Evolutionary conservation across 306 rosid species (phyloP), one percentile per base, ranked within the genome.

Genomic region (Quercus agrifolia): DNA sequence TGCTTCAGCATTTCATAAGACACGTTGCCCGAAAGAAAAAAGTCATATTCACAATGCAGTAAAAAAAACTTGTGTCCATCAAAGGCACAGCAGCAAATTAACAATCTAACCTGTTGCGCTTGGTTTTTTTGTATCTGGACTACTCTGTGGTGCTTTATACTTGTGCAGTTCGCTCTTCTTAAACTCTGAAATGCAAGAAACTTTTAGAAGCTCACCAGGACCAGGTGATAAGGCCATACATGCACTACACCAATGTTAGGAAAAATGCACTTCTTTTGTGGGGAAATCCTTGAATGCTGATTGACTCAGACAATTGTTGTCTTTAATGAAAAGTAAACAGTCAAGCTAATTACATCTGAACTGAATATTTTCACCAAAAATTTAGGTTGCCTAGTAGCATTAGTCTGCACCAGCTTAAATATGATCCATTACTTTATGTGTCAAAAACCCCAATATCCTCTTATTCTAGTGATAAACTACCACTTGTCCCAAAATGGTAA

Each of bases 111-210:
- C 98, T 82, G 88, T 41, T 49, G 76, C 71, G 49, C 63, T 83
- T 56, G 86, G 77, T 80, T 83, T 84, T 75, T 77, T 70, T 20
- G 79, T 58, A 52, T 89, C 91, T 5, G 88, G 89, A 88, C 88
- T 88, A 83, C 81, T 76, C 77, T 86, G 81, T 18, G 90, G 89
- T 57, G 97, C 79, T 31, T 55, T 86, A 80, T 91, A 91, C 84
- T 93, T 87, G 46, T 83, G 86, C 66, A 86, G 77, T 79, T 88
- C 93, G 75, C 92, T 91, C 92, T 83, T 92, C 91, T 88, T 92
- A 80, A 95, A 95, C 71, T 95, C 99, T 95, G 89, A 75, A 84
- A 76, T 58, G 71, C 78, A 78, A 56, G 58, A 73, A 63, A 83
- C 44, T 25, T 74, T 82, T 62, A 84, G 59, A 74, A 44, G 78